Percentiles rank a stretch among this genome's conserved stretches.
phyloP scores from a whole-genome alignment of 208 protist genomes.

The Kentomonas sorsogonicus region DNA sequence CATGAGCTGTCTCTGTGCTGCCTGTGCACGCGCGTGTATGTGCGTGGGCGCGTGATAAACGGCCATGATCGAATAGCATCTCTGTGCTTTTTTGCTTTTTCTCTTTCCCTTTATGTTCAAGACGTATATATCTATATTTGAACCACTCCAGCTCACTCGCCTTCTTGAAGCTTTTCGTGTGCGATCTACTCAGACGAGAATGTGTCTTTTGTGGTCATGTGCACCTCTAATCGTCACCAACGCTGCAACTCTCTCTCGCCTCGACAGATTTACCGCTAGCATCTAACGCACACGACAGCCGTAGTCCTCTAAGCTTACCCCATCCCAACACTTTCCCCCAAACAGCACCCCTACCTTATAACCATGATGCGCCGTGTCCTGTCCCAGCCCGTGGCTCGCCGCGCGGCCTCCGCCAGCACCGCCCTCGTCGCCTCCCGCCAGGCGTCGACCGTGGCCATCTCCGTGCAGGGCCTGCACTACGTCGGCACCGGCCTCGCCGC shows the following conservation, averaged over 20 bases:
- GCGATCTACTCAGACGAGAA: not conserved
- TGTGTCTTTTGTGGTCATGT: constrained; percentile 47
- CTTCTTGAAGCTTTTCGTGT: not conserved
- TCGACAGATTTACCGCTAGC: constrained; percentile 69
- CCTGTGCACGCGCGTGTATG: not conserved
- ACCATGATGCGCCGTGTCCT: constrained; percentile 56
- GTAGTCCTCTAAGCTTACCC: not conserved
- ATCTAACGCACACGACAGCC: no score
- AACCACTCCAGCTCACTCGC: not conserved
- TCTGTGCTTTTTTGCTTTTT: not conserved
- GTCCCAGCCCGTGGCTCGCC: constrained; percentile 24
- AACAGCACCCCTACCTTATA: not conserved
- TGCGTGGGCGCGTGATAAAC: no score
- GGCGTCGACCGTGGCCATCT: constrained; percentile 67
- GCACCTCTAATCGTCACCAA: constrained; percentile 65
- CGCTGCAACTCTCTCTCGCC: constrained; percentile 55
- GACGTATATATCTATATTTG: not conserved
- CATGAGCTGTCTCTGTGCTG: not conserved
- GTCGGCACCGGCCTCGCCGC: constrained; percentile 69
- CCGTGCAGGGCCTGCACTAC: constrained; percentile 68
- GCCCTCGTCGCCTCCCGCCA: constrained; percentile 33
- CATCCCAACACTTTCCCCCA: not conserved
- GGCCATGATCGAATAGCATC: not conserved
- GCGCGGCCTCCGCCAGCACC: constrained; percentile 22
- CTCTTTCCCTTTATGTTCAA: constrained; percentile 1